Evolutionary conservation across 164 flowering plant genomes (phyloP), one percentile per base, ranked within the genome.

Genomic region (Macadamia tetraphylla): DNA sequence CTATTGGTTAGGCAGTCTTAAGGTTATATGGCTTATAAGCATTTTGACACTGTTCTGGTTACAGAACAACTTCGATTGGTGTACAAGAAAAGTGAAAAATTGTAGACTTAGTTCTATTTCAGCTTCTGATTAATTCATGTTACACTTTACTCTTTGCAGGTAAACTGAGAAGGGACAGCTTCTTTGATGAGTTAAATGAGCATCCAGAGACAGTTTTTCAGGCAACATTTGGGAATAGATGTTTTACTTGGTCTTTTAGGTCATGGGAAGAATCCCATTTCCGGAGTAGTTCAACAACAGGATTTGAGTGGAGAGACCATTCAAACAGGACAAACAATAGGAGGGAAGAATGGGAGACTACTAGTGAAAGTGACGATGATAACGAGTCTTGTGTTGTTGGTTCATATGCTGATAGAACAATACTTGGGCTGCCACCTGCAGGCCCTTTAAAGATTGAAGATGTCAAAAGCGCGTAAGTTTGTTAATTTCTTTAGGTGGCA

Each of bases 401-500:
- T 58, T 84, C 87, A 52, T 59, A 12, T 62, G 77, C 85, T 35
- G 91, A 94, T 64, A 85, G 99, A 80, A 77, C 60, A 46, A 64
- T 79, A 32, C 96, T 94, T 67, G 97, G 94, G 70, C 79, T 94
- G 71, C 92, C 99, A 62, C 75, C 75, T 9, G 76, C 66, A 2
- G 97, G 97, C 62, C 89, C 91, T 61, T 63, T 94, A 67, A 94
- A 88, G 80, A 75, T 89, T 9, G 95, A 90, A 71, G 97, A 90
- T 51, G 94, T 94, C 70, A 94, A 94, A 80, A 80, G 72, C 61
- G 97, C 97, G 97, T 92, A 83, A 78, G 98, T 81, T 8, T 69
- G 66, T 3, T 14, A 43, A 13, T 31, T 1, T 31, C 15, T 32
- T 60, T 60, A 13, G 31, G 62, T n/a, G 6, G 13, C 13, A 46